phyloP scores from a whole-genome alignment of 768 basidiomycete genomes.

The Coprinopsis cinerea region DNA sequence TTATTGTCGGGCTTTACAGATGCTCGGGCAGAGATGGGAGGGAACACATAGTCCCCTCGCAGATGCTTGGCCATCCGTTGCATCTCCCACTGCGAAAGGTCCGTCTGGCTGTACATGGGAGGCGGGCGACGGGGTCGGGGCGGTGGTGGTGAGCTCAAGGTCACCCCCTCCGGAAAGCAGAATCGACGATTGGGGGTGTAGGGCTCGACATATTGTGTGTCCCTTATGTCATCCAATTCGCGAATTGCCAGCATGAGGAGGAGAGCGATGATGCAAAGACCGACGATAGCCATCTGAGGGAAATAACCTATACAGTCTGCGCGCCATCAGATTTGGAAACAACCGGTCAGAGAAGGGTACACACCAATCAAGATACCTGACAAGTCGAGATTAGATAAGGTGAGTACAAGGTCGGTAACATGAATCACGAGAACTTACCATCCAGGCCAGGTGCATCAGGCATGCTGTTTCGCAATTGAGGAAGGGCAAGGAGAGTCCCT shows the following conservation, averaged over 20 bases:
- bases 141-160: background rate
- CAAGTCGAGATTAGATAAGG: background rate
- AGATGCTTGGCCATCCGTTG: slow-evolving; percentile 30
- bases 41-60: slow-evolving; percentile 37
- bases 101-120: slow-evolving; percentile 15
- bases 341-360: slow-evolving; percentile 4
- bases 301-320: slow-evolving; percentile 52
- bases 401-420: slow-evolving; percentile 1
- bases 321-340: background rate
- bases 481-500: slow-evolving; percentile 39
- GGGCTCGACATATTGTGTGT: background rate
- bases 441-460: slow-evolving; percentile 52
- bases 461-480: slow-evolving; percentile 48
- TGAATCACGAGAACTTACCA: slow-evolving; percentile 18
- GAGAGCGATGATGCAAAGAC: slow-evolving; percentile 34
- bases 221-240: slow-evolving; percentile 27
- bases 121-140: slow-evolving; percentile 21
- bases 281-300: slow-evolving; percentile 49
- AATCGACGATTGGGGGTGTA: too few species aligned
- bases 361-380: slow-evolving; percentile 45
- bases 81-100: slow-evolving; percentile 33
- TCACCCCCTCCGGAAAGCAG: background rate
- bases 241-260: slow-evolving; percentile 37
- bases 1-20: background rate
- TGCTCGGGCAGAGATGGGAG: slow-evolving; percentile 25